Conservation (phyloP, 2,329 filamentous ascomycete genomes). For the Paracoccidioides brasiliensis region DNA sequence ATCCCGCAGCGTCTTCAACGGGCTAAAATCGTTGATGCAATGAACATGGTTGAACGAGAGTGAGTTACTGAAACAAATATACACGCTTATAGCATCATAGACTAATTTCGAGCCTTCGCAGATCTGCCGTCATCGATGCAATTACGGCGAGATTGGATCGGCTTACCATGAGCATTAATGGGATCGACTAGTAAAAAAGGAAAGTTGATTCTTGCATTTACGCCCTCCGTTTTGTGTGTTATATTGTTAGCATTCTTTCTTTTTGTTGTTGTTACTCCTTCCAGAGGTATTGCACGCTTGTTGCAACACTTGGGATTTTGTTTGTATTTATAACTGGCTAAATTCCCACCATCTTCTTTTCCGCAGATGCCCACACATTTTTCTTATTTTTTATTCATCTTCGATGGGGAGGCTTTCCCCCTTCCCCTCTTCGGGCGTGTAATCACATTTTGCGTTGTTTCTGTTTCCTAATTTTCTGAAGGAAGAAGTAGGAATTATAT, state of each 20-base stretch:
- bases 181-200: not conserved
- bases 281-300: too few species aligned
- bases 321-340: too few species aligned
- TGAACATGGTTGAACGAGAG: slow-evolving; percentile 39
- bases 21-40: slow-evolving; percentile 35
- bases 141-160: slow-evolving; percentile 30
- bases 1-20: slow-evolving; percentile 33
- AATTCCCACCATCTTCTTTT: too few species aligned
- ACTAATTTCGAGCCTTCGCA: slow-evolving; percentile 12
- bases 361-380: too few species aligned
- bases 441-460: too few species aligned
- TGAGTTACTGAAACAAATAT: slow-evolving; percentile 14
- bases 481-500: not conserved
- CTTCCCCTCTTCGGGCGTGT: too few species aligned
- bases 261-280: not conserved
- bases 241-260: not conserved
- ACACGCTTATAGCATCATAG: not conserved
- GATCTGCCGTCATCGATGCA: slow-evolving; percentile 32
- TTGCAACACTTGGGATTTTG: too few species aligned
- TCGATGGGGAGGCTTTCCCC: too few species aligned
- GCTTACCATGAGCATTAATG: slow-evolving; percentile 23
- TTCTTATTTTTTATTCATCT: too few species aligned
- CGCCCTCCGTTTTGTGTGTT: not conserved
- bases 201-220: not conserved
- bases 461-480: too few species aligned